Percentiles rank a stretch among this genome's conserved stretches.
These are phyloP conservation scores for Talaromyces sp. DNA, from an alignment of 2,329 filamentous ascomycete species.

Conservation along the genomic window DNA sequence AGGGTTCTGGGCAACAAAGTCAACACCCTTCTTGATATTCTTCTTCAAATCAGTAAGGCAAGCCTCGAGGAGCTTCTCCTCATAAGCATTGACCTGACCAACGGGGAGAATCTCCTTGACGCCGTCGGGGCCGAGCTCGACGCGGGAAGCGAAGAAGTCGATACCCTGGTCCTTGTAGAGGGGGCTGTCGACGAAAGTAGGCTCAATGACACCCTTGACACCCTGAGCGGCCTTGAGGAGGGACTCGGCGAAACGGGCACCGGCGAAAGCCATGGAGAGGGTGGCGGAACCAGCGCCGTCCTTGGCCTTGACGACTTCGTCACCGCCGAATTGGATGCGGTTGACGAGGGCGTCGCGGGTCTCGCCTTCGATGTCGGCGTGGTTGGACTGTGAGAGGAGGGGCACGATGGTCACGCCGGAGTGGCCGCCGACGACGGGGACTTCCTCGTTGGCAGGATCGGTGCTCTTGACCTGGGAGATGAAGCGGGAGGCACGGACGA, in stretches of 20 bases:
- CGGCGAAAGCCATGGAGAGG: conserved; percentile 98
- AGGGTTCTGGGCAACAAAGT: conserved; percentile 62
- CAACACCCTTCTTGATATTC: conserved; percentile 91
- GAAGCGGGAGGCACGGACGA: conserved; percentile 96
- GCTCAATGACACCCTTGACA: conserved; percentile 93
- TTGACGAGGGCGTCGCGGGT: conserved; percentile 74
- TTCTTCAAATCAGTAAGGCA: conserved; percentile 65
- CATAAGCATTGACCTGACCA: conserved; percentile 77
- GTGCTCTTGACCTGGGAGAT: conserved; percentile 89
- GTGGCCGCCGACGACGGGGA: conserved; percentile 96
- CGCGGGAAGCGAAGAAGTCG: conserved; percentile 93
- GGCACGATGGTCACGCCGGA: conserved; percentile 97
- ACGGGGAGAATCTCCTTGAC: conserved; percentile 90
- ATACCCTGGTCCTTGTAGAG: conserved; percentile 98
- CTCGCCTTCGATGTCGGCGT: conserved; percentile 78
- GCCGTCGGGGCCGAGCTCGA: conserved; percentile 95
- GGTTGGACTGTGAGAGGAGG: conserved; percentile 89
- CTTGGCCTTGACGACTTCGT: conserved; percentile 99
- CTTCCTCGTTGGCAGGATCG: conserved; percentile 88
- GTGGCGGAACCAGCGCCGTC: conserved; percentile 95
- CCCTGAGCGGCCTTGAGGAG: conserved; percentile 89
- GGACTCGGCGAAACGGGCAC: conserved; percentile 80
- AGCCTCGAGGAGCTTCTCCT: conserved; percentile 86
- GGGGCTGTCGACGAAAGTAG: conserved; percentile 93
- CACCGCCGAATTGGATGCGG: conserved; percentile 97